Percentiles rank a stretch among this genome's conserved stretches.
These are phyloP conservation scores for Talaromyces sp. DNA, from an alignment of 2,329 filamentous ascomycete genomes.

Conservation along the genomic window DNA sequence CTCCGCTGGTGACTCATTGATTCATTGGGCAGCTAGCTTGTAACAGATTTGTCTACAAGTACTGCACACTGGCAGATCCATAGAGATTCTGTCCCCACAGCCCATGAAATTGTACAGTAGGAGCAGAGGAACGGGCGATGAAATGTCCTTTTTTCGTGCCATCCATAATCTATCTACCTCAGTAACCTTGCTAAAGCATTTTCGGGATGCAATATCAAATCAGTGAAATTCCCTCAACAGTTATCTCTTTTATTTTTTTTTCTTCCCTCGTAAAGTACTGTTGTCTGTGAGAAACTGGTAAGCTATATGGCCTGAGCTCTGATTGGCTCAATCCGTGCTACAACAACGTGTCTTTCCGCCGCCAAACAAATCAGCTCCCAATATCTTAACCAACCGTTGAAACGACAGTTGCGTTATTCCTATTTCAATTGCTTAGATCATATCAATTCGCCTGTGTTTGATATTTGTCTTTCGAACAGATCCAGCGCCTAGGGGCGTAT, in stretches of 20 bases:
- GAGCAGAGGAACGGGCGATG: background rate
- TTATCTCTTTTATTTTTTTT: too few species aligned
- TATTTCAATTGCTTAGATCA: background rate
- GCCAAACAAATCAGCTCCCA: background rate
- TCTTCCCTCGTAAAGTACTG: background rate
- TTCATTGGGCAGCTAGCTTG: background rate
- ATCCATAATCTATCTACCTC: background rate
- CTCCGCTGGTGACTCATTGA: background rate
- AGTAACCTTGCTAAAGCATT: background rate
- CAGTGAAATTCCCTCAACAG: too few species aligned
- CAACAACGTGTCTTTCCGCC: conserved; percentile 6
- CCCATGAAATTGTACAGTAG: background rate
- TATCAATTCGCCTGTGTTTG: background rate
- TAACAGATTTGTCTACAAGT: background rate
- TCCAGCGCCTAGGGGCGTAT: background rate
- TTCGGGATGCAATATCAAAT: background rate
- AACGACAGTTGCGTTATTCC: background rate
- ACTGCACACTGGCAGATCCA: background rate
- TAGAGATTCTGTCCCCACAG: background rate
- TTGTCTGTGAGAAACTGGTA: background rate
- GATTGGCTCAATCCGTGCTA: conserved; percentile 1
- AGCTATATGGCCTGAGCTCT: background rate
- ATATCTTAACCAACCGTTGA: background rate
- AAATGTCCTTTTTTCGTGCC: background rate
- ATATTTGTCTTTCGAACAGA: background rate